Percentiles rank a stretch among this genome's conserved stretches.
Evolutionary conservation across 345 rosid genomes (phyloP).

Genomic region (Cardamine occulta): DNA sequence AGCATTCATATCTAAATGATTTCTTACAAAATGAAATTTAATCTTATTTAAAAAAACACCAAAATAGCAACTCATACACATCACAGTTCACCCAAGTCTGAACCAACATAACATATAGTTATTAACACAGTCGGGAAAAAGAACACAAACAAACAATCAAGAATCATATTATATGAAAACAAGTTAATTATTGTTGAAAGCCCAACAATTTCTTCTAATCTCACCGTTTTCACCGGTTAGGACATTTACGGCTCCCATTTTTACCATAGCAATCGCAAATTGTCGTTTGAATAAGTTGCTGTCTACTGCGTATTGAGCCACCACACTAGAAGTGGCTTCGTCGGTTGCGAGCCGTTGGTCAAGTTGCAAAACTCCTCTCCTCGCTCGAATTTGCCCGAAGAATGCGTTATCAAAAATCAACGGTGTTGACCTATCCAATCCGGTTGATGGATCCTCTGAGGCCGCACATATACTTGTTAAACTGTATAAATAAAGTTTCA

Average conservation of each 20-base stretch:
- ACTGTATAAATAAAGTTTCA: not conserved
- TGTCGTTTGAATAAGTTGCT: constrained; percentile 41
- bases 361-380: constrained; percentile 60
- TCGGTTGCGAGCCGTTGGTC: constrained; percentile 61
- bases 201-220: constrained; percentile 62
- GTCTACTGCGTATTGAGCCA: constrained; percentile 49
- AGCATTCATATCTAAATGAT: not conserved
- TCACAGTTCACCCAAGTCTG: not conserved
- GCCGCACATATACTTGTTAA: constrained; percentile 47
- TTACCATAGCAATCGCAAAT: constrained; percentile 64
- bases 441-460: constrained; percentile 49
- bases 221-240: constrained; percentile 62
- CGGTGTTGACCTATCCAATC: constrained; percentile 58
- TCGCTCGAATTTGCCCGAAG: constrained; percentile 48
- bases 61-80: not conserved
- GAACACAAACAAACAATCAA: not conserved
- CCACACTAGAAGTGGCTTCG: constrained; percentile 46
- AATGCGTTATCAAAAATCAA: constrained; percentile 54
- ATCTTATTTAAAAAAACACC: not conserved
- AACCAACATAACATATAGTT: not conserved
- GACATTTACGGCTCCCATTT: constrained; percentile 55
- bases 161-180: not conserved
- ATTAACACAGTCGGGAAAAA: not conserved
- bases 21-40: too few species aligned
- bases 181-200: constrained; percentile 37